Evolutionary conservation across 768 basidiomycete species (phyloP).

Genomic region (Boletus speciosus): DNA sequence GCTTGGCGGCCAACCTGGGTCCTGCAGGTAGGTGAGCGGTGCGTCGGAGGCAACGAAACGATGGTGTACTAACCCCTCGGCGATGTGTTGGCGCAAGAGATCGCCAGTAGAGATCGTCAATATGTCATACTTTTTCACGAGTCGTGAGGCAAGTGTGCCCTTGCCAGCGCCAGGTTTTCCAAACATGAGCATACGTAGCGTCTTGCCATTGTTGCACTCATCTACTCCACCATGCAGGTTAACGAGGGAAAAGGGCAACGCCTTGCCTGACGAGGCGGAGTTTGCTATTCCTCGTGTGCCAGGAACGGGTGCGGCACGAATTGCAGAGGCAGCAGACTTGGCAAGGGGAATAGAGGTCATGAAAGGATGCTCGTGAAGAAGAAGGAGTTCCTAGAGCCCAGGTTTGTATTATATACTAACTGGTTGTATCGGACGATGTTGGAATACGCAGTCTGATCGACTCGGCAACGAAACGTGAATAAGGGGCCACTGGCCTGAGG

Average conservation of each 20-base stretch:
- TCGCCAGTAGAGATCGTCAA: slow-evolving; percentile 80
- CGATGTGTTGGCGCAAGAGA: slow-evolving; percentile 79
- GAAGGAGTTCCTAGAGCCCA: background rate
- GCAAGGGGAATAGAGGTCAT: slow-evolving; percentile 21
- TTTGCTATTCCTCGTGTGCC: slow-evolving; percentile 27
- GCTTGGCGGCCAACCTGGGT: slow-evolving; percentile 72
- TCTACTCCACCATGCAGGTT: slow-evolving; percentile 33
- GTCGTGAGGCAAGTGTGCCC: slow-evolving; percentile 73
- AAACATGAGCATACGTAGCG: slow-evolving; percentile 53
- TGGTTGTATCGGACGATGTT: slow-evolving; percentile 15
- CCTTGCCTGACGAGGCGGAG: slow-evolving; percentile 34
- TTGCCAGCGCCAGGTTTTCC: slow-evolving; percentile 73
- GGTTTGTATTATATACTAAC: slow-evolving; percentile 17
- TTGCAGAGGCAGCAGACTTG: slow-evolving; percentile 11
- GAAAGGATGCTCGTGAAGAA: background rate
- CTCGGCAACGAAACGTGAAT: background rate
- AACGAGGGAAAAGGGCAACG: slow-evolving; percentile 52
- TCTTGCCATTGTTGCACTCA: slow-evolving; percentile 18
- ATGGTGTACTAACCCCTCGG: slow-evolving; percentile 37
- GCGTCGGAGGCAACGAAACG: background rate
- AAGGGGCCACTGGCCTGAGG: slow-evolving; percentile 1
- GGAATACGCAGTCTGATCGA: slow-evolving; percentile 5
- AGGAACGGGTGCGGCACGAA: slow-evolving; percentile 8
- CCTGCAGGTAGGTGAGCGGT: slow-evolving; percentile 29
- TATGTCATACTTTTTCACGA: slow-evolving; percentile 80